phyloP scores from a whole-genome alignment of 2,329 filamentous ascomycete species.

The Paraphaeosphaeria minitans region DNA sequence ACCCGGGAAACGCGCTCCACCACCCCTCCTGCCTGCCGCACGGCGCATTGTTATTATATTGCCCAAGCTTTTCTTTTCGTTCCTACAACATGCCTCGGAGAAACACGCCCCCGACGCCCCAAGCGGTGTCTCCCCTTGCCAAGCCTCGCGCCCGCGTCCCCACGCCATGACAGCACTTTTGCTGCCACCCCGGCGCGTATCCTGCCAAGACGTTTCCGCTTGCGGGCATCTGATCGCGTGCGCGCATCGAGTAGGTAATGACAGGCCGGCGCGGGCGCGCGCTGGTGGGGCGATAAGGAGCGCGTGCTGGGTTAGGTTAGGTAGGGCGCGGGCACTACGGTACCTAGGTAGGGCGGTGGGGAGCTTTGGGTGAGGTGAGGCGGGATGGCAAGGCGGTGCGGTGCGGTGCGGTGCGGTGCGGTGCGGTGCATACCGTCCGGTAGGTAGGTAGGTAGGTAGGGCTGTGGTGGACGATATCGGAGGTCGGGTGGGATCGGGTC shows the following conservation, averaged over 20 bases:
- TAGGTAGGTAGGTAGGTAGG: too few relatives aligned
- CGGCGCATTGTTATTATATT: neutral
- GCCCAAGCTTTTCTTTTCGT: neutral
- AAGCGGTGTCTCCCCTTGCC: neutral
- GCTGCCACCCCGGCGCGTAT: slow-evolving; percentile 1
- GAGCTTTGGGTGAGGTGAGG: neutral
- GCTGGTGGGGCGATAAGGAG: slow-evolving; percentile 2
- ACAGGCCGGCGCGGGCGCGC: neutral
- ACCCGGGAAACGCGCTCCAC: neutral
- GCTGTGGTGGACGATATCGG: slow-evolving; percentile 3
- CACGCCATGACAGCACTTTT: slow-evolving; percentile 11
- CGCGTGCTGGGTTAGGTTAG: too few relatives aligned
- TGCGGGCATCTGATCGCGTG: slow-evolving; percentile 12
- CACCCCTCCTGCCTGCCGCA: too few relatives aligned
- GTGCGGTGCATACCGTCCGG: too few relatives aligned
- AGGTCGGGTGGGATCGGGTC: neutral
- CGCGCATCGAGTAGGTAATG: slow-evolving; percentile 13
- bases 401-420: too few relatives aligned
- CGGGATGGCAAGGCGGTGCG: neutral
- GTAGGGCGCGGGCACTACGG: slow-evolving; percentile 5
- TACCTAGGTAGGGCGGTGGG: too few relatives aligned
- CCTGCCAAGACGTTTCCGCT: too few relatives aligned
- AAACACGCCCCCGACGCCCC: neutral
- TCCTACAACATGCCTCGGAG: too few relatives aligned
- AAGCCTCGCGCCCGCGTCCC: neutral